Percentiles rank a stretch among this genome's conserved stretches.
These are phyloP conservation scores for bread wheat (Triticum aestivum) DNA, from an alignment of 176 grass and related monocot genomes.

Conservation along the genomic window IWGSC_CS_RefSeq_v2.1 NC_057814.1:255324361-255324860, in stretches of 20 bases:
- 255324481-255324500: constrained; percentile 6
- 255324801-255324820: neutral
- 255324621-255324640: neutral
- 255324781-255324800: neutral
- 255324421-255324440: constrained; percentile 45
- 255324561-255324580: neutral
- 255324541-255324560: constrained; percentile 8
- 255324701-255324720: neutral
- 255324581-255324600: neutral
- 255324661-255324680: neutral
- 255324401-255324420: constrained; percentile 91
- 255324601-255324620: neutral
- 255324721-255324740: constrained; percentile 6
- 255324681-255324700: neutral
- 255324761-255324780: neutral
- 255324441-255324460: constrained; percentile 2
- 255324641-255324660: neutral
- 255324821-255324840: neutral
- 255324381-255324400: constrained; percentile 95
- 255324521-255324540: constrained; percentile 10
- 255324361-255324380: constrained; percentile 92
- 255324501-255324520: neutral
- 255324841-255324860: neutral
- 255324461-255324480: neutral
- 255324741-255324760: neutral